Evolutionary conservation across 1,284 basidiomycete species (phyloP).

Genomic region (Cystobasidium sp.): DNA sequence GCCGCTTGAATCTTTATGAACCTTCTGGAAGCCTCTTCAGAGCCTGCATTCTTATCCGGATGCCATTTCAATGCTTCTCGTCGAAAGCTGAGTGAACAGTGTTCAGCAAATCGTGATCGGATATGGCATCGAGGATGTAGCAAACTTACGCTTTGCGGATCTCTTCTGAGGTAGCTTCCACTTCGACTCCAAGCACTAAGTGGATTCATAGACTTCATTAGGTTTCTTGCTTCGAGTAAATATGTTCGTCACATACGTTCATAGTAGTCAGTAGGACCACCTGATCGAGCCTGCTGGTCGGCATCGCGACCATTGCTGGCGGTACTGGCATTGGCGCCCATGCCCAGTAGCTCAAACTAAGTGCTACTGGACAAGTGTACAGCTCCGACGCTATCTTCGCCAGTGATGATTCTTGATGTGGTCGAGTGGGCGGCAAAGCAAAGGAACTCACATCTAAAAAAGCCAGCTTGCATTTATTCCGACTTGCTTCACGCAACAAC

Average conservation of each 20-base stretch:
- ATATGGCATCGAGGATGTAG: neutral
- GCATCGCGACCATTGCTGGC: neutral
- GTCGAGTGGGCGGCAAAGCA: neutral
- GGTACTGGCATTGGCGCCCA: conserved; percentile 35
- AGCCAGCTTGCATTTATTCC: neutral
- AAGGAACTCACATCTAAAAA: neutral
- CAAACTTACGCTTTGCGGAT: conserved; percentile 53
- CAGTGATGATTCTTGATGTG: neutral
- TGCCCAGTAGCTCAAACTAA: conserved; percentile 17
- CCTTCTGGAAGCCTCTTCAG: conserved; percentile 79
- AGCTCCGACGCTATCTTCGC: neutral
- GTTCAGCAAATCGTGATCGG: neutral
- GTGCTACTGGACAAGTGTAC: conserved; percentile 1
- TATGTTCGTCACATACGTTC: conserved; percentile 1
- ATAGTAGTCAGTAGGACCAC: conserved; percentile 22
- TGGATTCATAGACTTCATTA: neutral
- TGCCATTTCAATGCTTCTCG: conserved; percentile 57
- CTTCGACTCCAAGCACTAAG: conserved; percentile 51
- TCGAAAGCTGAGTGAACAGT: conserved; percentile 40
- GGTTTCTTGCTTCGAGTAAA: too few relatives aligned
- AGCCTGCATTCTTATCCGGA: conserved; percentile 60
- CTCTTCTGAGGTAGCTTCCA: conserved; percentile 50
- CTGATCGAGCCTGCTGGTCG: conserved; percentile 5
- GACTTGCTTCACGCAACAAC: neutral
- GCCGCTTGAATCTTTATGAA: conserved; percentile 92